Conservation (phyloP, 192 early-diverging fungal genomes). For the Rhizophagus sp. region DNA sequence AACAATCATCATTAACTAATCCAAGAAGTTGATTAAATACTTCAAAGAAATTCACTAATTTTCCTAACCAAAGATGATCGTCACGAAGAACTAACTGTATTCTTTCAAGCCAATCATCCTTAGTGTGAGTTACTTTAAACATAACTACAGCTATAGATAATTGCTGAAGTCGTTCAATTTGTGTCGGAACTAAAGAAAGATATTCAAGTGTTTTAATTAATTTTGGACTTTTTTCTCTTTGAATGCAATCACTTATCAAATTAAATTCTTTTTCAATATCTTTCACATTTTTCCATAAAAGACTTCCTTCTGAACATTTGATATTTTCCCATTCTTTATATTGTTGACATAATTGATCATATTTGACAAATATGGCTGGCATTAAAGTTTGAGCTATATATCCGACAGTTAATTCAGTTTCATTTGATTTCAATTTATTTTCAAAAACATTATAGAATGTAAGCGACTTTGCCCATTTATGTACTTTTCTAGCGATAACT, state of each 20-base stretch:
- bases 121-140: slow-evolving; percentile 2
- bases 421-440: not conserved
- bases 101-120: not conserved
- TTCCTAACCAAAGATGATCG: not conserved
- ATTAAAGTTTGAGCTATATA: not conserved
- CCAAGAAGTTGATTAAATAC: not conserved
- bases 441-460: not conserved
- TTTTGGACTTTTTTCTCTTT: not conserved
- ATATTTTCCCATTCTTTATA: slow-evolving; percentile 11
- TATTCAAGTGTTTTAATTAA: not conserved
- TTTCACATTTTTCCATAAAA: slow-evolving; percentile 10
- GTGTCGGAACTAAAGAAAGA: not conserved
- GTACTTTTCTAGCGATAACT: not conserved
- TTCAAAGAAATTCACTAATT: not conserved
- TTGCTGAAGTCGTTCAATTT: not conserved
- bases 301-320: not conserved
- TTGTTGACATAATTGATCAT: not conserved
- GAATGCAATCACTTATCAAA: not conserved
- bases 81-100: not conserved
- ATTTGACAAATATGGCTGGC: not conserved
- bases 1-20: not conserved
- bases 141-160: not conserved
- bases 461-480: not conserved
- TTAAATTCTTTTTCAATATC: slow-evolving; percentile 3
- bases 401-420: not conserved